Evolutionary conservation across 2,329 filamentous ascomycete genomes (phyloP), one percentile per base, ranked within the genome.

Genomic region (Colletotrichum falcatum): DNA sequence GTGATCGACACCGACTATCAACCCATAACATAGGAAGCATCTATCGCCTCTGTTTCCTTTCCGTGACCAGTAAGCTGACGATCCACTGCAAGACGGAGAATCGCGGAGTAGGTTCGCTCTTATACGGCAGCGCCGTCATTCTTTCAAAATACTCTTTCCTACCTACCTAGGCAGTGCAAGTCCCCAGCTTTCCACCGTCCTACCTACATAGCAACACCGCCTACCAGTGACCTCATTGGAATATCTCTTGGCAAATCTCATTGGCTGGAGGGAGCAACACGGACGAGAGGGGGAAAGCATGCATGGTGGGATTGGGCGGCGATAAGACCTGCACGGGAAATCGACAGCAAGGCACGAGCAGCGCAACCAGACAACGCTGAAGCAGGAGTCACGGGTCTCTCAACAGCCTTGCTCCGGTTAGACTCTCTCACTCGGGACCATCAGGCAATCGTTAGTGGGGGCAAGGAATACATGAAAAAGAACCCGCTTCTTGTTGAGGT

Each of bases 301-400:
- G 60, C 26, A 42, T 48, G 48, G 62, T 42, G 66, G 66, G 62
- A 63, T 58, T 56, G 42, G 53, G 30, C 44, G 16, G 49, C 42
- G 66, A 66, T 70, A 70, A 61, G 66, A 66, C 49, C 37, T 49
- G 44, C 37, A 28, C 14, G n/a, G 59, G 30, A 62, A 55, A 26
- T 49, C 58, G 58, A 49, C 30, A 18, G 58, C 30, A 48, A 44
- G 18, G 33, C n/a, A 39, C 14, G 5, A 35, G 18, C 23, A 59
- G 37, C 9, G 44, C 37, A 39, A 26, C n/a, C 28, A 44, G n/a
- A 18, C 28, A 20, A 12, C 28, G 30, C 18, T 51, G 16, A 67
- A 42, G 3, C 16, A 42, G 16, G 16, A 20, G 16, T 44, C 56
- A 66, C 49, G 26, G 12, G 28, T 30, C 20, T 28, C 48, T 42